phyloP scores from a whole-genome alignment of 305 asterid species.

The Ilex paraguariensis region DNA sequence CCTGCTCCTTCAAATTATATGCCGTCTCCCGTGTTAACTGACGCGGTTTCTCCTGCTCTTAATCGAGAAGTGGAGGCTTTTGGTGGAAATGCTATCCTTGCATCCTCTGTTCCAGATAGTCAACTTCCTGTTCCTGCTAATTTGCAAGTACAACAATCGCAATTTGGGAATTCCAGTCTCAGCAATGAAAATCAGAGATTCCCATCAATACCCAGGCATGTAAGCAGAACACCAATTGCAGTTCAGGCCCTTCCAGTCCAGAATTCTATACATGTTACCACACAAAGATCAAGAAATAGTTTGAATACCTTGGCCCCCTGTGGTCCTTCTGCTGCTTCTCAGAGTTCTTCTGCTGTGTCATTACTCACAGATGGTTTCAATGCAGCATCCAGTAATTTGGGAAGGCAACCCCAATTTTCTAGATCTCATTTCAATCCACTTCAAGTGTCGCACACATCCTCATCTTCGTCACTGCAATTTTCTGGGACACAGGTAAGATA shows the following conservation, averaged over 20 bases:
- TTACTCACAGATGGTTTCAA: conserved; percentile 9
- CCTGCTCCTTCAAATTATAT: conserved; percentile 9
- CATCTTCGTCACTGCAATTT: conserved; percentile 18
- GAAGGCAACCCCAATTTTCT: conserved; percentile 18
- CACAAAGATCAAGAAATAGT: conserved; percentile 34
- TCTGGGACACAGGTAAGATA: conserved; percentile 14
- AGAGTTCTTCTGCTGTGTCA: conserved; percentile 27
- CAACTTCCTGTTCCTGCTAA: conserved; percentile 31
- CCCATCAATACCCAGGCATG: conserved; percentile 34
- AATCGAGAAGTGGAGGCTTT: conserved; percentile 22
- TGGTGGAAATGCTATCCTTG: conserved; percentile 24
- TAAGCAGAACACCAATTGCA: conserved; percentile 48
- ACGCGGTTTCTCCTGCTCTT: conserved; percentile 12
- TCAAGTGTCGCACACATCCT: conserved; percentile 23
- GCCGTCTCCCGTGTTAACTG: conserved; percentile 17
- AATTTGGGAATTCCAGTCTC: conserved; percentile 29
- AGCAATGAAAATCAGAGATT: conserved; percentile 47
- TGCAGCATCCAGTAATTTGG: conserved; percentile 13
- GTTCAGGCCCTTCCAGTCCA: conserved; percentile 75
- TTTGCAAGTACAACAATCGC: conserved; percentile 42
- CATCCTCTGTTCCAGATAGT: conserved; percentile 23
- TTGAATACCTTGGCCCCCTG: conserved; percentile 8
- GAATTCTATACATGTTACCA: conserved; percentile 26
- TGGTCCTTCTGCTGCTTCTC: conserved; percentile 32
- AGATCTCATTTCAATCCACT: conserved; percentile 22